These are phyloP conservation scores for Talaromyces amestolkiae DNA, from an alignment of 2,329 filamentous ascomycete genomes.

Conservation along the genomic window DNA sequence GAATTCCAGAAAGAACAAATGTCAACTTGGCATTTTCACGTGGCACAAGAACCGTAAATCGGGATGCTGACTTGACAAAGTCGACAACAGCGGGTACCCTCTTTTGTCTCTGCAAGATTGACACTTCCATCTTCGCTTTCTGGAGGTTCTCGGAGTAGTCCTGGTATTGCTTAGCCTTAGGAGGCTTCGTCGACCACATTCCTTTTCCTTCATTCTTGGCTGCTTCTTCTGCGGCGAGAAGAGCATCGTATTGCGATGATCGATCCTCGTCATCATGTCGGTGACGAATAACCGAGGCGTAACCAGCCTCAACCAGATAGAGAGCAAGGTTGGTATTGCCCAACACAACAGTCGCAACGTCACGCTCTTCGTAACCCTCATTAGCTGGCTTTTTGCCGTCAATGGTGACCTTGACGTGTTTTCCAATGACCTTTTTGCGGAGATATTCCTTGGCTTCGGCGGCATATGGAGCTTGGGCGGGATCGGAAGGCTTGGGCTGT, in stretches of 20 bases:
- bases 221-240: slow-evolving; percentile 46
- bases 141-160: slow-evolving; percentile 91
- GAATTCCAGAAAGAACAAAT: slow-evolving; percentile 88
- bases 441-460: slow-evolving; percentile 96
- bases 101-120: slow-evolving; percentile 83
- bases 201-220: slow-evolving; percentile 88
- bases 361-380: slow-evolving; percentile 89
- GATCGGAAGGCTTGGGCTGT: slow-evolving; percentile 84
- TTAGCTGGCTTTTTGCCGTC: slow-evolving; percentile 87
- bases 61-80: slow-evolving; percentile 94
- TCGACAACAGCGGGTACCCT: slow-evolving; percentile 91
- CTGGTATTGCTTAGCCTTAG: slow-evolving; percentile 75
- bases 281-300: slow-evolving; percentile 90
- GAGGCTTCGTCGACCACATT: slow-evolving; percentile 89
- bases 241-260: slow-evolving; percentile 81
- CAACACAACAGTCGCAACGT: slow-evolving; percentile 82
- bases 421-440: slow-evolving; percentile 90
- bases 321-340: slow-evolving; percentile 86
- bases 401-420: slow-evolving; percentile 84
- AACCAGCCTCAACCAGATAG: slow-evolving; percentile 83
- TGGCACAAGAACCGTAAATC: slow-evolving; percentile 88
- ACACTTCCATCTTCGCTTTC: slow-evolving; percentile 92
- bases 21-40: slow-evolving; percentile 93
- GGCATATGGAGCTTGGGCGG: slow-evolving; percentile 81
- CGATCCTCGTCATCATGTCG: slow-evolving; percentile 91